Evolutionary conservation across 345 rosid genomes (phyloP).

Genomic region (Gossypium raimondii): DNA sequence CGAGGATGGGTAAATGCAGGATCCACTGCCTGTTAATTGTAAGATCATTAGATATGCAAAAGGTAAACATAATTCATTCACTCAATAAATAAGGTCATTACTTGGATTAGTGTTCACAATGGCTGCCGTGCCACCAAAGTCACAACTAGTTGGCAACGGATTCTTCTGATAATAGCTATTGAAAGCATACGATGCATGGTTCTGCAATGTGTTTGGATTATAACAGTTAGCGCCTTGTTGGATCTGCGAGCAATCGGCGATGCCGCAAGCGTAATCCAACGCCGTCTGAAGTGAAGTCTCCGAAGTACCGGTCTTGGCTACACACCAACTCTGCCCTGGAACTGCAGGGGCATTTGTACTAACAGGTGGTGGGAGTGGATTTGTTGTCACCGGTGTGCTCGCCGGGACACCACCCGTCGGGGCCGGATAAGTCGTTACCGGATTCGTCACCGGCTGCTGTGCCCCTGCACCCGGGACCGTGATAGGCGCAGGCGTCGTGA

Average conservation of each 20-base stretch:
- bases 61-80: neutral
- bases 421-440: conserved; percentile 63
- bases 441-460: conserved; percentile 56
- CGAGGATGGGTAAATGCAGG: conserved; percentile 66
- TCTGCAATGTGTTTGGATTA: conserved; percentile 59
- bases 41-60: neutral
- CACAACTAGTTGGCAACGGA: conserved; percentile 75
- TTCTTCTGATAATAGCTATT: conserved; percentile 91
- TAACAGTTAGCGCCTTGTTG: conserved; percentile 85
- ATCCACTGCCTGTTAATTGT: conserved; percentile 55
- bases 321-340: conserved; percentile 88
- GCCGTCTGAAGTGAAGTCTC: conserved; percentile 60
- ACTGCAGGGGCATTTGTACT: conserved; percentile 52
- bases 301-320: conserved; percentile 61
- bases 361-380: conserved; percentile 51
- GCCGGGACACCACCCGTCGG: conserved; percentile 50
- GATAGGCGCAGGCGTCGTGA: conserved; percentile 47
- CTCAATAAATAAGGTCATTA: conserved; percentile 33
- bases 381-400: conserved; percentile 33
- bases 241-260: conserved; percentile 78
- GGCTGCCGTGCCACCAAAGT: conserved; percentile 75
- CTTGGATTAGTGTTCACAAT: conserved; percentile 71
- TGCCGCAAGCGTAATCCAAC: conserved; percentile 92
- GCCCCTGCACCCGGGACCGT: conserved; percentile 51
- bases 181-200: conserved; percentile 89